Conservation (phyloP, 768 basidiomycete species). For the Pholiota microspora region DNA sequence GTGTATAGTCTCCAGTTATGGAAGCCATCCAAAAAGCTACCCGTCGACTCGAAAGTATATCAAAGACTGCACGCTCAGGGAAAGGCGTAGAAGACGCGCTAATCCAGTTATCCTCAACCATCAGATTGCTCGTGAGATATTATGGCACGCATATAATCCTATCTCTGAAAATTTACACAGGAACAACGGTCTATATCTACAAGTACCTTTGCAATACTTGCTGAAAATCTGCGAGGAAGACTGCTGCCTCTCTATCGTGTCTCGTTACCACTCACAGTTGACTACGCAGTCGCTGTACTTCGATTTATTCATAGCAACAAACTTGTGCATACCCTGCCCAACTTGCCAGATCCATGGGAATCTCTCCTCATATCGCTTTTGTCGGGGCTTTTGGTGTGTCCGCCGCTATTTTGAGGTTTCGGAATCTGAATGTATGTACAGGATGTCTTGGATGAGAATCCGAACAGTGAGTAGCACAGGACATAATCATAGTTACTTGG, state of each 20-base stretch:
- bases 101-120: constrained; percentile 38
- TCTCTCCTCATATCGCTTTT: constrained; percentile 41
- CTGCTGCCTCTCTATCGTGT: constrained; percentile 43
- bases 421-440: constrained; percentile 2
- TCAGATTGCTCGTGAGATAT: constrained; percentile 42
- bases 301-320: constrained; percentile 36
- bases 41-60: constrained; percentile 27
- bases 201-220: constrained; percentile 27
- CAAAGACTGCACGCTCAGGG: constrained; percentile 23
- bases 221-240: constrained; percentile 37
- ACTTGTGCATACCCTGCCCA: constrained; percentile 23
- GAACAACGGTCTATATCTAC: constrained; percentile 37
- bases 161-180: too few relatives aligned
- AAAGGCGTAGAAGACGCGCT: constrained; percentile 33
- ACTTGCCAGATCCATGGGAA: constrained; percentile 38
- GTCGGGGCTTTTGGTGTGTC: constrained; percentile 37
- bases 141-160: too few relatives aligned
- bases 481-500: not conserved
- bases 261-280: constrained; percentile 36
- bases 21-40: constrained; percentile 28
- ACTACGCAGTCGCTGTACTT: constrained; percentile 40
- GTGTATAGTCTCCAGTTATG: constrained; percentile 9
- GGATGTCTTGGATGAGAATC: constrained; percentile 22
- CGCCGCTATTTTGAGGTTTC: not conserved
- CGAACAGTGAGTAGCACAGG: constrained; percentile 4